Conservation (phyloP, 2,329 filamentous ascomycete species). For the Thielaviopsis populi region DNA sequence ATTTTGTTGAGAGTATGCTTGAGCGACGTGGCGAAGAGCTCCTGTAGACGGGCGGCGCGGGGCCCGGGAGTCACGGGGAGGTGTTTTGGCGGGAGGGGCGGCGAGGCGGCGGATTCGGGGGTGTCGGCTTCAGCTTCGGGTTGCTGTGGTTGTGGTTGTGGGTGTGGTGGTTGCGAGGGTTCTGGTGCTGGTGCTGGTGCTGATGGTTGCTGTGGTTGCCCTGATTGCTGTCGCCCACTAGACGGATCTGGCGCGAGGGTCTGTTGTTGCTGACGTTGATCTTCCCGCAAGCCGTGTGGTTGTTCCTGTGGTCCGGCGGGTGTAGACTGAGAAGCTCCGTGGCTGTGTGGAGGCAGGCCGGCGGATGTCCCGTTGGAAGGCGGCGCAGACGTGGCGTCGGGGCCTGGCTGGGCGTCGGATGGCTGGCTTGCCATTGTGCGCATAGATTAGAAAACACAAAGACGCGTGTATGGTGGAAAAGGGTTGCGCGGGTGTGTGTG, state of each 20-base stretch:
- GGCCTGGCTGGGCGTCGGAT: not conserved
- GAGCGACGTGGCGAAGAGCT: conserved; percentile 38
- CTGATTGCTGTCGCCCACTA: not conserved
- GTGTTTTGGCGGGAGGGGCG: conserved; percentile 26
- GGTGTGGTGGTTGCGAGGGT: not conserved
- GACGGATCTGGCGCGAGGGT: not conserved
- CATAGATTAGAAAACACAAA: not conserved
- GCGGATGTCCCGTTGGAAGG: not conserved
- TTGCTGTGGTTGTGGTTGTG: not conserved
- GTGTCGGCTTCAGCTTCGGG: conserved; percentile 13
- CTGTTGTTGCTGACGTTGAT: not conserved
- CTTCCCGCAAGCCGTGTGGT: not conserved
- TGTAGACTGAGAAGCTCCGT: not conserved
- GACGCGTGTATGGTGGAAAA: not conserved
- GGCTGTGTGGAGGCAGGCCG: not conserved
- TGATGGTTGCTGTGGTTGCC: not conserved
- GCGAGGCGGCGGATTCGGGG: conserved; percentile 21
- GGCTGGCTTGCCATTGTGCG: not conserved
- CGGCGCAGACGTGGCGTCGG: not conserved
- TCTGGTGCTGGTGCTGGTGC: not conserved
- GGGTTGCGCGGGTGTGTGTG: not conserved
- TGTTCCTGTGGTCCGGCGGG: not conserved
- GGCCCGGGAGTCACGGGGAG: conserved; percentile 37
- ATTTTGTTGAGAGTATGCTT: conserved; percentile 40
- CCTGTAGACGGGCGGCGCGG: conserved; percentile 39